Evolutionary conservation across 1,284 basidiomycete genomes (phyloP).

Genomic region (Malassezia sp.): DNA sequence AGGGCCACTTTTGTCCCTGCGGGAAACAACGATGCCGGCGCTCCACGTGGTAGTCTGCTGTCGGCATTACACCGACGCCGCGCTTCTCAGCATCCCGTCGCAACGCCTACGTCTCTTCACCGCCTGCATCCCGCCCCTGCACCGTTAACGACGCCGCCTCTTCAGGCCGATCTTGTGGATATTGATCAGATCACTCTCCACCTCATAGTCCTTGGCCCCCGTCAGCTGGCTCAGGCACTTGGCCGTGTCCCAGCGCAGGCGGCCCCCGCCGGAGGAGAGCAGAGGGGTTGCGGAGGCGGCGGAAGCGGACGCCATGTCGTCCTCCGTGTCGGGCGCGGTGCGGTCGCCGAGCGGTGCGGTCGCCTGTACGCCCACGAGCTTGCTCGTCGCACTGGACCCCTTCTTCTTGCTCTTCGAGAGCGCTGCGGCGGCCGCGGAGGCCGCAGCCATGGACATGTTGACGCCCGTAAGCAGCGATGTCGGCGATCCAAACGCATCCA

Average conservation of each 20-base stretch:
- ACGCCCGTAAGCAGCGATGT: conserved; percentile 13
- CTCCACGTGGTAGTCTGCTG: too few relatives aligned
- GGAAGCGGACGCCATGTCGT: conserved; percentile 20
- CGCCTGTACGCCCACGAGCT: conserved; percentile 3
- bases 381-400: conserved; percentile 18
- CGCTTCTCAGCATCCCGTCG: too few relatives aligned
- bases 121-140: too few relatives aligned
- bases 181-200: conserved; percentile 44
- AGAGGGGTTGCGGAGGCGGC: conserved; percentile 24
- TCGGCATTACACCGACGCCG: too few relatives aligned
- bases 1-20: too few relatives aligned
- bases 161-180: conserved; percentile 43
- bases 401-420: conserved; percentile 13
- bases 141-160: conserved; percentile 19
- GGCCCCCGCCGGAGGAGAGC: conserved; percentile 28
- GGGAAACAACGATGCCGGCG: too few relatives aligned
- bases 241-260: conserved; percentile 40
- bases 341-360: conserved; percentile 19
- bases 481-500: conserved; percentile 2
- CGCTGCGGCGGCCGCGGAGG: not conserved
- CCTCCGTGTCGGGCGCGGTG: conserved; percentile 21
- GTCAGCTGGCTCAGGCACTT: conserved; percentile 41
- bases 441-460: conserved; percentile 4
- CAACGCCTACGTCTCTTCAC: too few relatives aligned
- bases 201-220: conserved; percentile 42